Evolutionary conservation across 148 eudicot species (phyloP).

Genomic region (Cornus suecica): DNA sequence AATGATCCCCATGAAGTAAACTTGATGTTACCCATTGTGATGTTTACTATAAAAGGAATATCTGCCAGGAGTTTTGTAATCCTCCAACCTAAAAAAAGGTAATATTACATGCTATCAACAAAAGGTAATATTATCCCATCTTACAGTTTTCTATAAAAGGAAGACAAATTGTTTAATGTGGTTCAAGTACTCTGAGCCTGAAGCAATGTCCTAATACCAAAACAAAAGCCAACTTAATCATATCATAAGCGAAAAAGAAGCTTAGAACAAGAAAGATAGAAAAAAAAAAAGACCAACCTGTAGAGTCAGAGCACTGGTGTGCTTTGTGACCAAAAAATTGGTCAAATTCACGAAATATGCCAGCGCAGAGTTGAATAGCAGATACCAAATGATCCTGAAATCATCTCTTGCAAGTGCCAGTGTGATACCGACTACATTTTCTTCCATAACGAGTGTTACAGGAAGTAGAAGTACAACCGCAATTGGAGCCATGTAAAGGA

Average conservation of each 20-base stretch:
- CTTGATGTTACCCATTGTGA: not conserved
- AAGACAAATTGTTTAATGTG: not conserved
- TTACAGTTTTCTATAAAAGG: not conserved
- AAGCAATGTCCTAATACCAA: not conserved
- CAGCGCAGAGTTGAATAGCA: slow-evolving; percentile 41
- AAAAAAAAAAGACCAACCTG: too few species aligned
- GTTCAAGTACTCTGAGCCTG: not conserved
- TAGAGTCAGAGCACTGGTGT: slow-evolving; percentile 45
- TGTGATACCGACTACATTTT: slow-evolving; percentile 39
- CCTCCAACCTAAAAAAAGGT: not conserved
- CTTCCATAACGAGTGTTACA: slow-evolving; percentile 39
- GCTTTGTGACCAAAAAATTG: slow-evolving; percentile 47
- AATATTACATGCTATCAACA: not conserved
- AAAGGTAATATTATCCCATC: not conserved
- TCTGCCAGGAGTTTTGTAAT: not conserved
- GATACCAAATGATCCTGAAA: slow-evolving; percentile 32
- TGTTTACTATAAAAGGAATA: not conserved
- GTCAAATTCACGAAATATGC: slow-evolving; percentile 45
- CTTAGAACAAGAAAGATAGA: slow-evolving; percentile 1
- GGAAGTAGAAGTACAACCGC: slow-evolving; percentile 47
- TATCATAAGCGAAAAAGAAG: not conserved
- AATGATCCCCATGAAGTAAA: too few species aligned
- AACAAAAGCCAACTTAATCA: not conserved
- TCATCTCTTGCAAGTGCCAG: slow-evolving; percentile 37
- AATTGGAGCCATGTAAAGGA: slow-evolving; percentile 48